Base-by-base conservation (phyloP, 176 grass and related monocot genomes). In the Zoysia japonica region DNA sequence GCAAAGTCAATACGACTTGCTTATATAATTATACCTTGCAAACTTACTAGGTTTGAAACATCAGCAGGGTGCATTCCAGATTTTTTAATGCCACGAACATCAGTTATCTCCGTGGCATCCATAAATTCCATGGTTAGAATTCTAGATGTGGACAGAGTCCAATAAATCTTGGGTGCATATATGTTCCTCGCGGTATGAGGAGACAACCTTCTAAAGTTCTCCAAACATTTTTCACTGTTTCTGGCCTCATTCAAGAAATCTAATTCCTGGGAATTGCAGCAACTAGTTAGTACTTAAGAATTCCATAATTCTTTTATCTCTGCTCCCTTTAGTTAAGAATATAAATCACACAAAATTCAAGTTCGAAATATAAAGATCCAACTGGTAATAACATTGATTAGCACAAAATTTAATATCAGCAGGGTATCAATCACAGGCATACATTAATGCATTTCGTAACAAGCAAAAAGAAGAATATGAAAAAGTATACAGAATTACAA, bases 111-210 rank as follows among this genome's bases (percentile, higher is more conserved):
- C 54, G 79, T 90, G 67, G 91, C 91, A 85, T 94, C 94, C 83
- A 97, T 94, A 77, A 90, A 97, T 62, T 97, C 94, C 94, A 97
- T 97, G 5, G 89, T 94, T 72, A 97, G 78, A 90, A 97, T 82
- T 86, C 87, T 93, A 70, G 87, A 67, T 17, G 94, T 92, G 74
- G 83, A 94, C 17, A 97, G 82, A 70, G 88, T 94, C 89, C 89
- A 97, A 72, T 92, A 97, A 60, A 97, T 80, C 80, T 94, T 92
- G 19, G 94, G 94, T 19, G 87, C 88, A 84, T 94, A 94, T 85
- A 97, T 90, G 65, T 85, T 92, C 40, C 73, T 78, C 42, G 87
- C 91, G 14, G 90, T 88, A 55, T 87, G 91, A 86, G 91, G 91
- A 82, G 94, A 97, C 61, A 92, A 15, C 81, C 65, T 94, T 88